Conservation (phyloP, 371 early-diverging fungal species). For the Saksenaea oblongispora region DNA sequence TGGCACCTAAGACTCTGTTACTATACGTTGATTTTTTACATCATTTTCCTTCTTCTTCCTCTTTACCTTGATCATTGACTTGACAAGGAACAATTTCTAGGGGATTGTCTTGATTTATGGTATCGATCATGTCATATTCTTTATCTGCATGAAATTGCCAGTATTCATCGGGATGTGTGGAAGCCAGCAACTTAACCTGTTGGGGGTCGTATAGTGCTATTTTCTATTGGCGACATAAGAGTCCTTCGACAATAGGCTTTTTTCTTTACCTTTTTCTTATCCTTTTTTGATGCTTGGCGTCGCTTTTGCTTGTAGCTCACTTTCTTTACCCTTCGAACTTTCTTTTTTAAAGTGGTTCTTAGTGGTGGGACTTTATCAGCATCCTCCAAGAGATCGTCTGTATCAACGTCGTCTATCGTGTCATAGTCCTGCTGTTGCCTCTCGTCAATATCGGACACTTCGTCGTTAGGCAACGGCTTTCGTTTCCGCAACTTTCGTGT, state of each 20-base stretch:
- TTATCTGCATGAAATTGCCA: constrained; percentile 28
- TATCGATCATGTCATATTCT: constrained; percentile 18
- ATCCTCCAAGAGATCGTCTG: constrained; percentile 15
- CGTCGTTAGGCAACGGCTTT: constrained; percentile 6
- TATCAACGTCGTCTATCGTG: constrained; percentile 18
- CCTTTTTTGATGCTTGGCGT: constrained; percentile 8
- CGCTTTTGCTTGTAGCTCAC: constrained; percentile 3
- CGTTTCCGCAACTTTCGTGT: constrained; percentile 10
- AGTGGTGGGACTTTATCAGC: constrained; percentile 15
- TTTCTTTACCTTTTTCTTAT: not conserved
- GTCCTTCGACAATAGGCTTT: not conserved
- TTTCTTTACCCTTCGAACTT: not conserved
- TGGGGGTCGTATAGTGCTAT: constrained; percentile 38
- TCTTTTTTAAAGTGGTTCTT: constrained; percentile 7
- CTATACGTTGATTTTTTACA: not conserved
- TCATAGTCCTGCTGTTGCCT: constrained; percentile 8
- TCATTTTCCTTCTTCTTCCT: not conserved
- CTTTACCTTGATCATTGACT: not conserved
- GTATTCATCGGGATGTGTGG: constrained; percentile 17
- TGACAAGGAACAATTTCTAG: constrained; percentile 25
- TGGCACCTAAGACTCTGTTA: constrained; percentile 51
- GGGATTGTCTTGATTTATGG: constrained; percentile 66
- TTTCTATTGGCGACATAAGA: constrained; percentile 6
- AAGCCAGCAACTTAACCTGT: constrained; percentile 45
- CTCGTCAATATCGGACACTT: constrained; percentile 8